Base-by-base conservation (phyloP, 495 filamentous ascomycete species). In the Daldinia bambusicola region DNA sequence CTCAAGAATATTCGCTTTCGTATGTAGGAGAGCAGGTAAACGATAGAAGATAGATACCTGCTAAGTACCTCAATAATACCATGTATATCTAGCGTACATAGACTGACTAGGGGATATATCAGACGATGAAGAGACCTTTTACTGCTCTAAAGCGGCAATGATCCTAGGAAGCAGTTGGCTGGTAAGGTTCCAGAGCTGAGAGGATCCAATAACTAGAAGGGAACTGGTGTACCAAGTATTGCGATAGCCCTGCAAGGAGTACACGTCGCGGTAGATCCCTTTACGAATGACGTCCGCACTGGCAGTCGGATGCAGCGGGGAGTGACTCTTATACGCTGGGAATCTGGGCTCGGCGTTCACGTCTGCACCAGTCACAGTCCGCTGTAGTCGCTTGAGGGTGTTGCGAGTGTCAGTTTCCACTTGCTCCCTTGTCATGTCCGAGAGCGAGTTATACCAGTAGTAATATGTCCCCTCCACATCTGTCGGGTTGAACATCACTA, bases 161-260 rank as follows among this genome's bases (percentile, higher is more conserved):
- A 72, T 72, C 55, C 31, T 61, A n/a, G 65, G 65, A 1, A 72
- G 48, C 30, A 72, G 70, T 52, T 62, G 67, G 56, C 48, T 64
- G 16, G 74, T 78, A 62, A 79, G 82, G 63, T 82, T 64, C 80
- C 81, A 83, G 18, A 84, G 55, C 55, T 75, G 63, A 7, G 75
- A 72, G 37, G 79, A 75, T 41, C 81, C 77, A n/a, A 66, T 71
- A 22, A 72, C 60, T 18, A 71, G 66, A 14, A 75, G 74, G 12
- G 85, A 84, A 6, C 85, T 85, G 0, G 85, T 87, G 59, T 83
- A 89, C 50, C 65, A 89, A 10, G 84, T 87, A 22, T 80, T 79
- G 43, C 80, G 71, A 26, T 81, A 63, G 2, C 86, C 86, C 70
- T 89, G 85, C 61, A 89, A 61, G 10, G 43, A 75, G 68, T 84